phyloP scores from a whole-genome alignment of 2,329 filamentous ascomycete genomes.

The Simplicillium aogashimaense region DNA sequence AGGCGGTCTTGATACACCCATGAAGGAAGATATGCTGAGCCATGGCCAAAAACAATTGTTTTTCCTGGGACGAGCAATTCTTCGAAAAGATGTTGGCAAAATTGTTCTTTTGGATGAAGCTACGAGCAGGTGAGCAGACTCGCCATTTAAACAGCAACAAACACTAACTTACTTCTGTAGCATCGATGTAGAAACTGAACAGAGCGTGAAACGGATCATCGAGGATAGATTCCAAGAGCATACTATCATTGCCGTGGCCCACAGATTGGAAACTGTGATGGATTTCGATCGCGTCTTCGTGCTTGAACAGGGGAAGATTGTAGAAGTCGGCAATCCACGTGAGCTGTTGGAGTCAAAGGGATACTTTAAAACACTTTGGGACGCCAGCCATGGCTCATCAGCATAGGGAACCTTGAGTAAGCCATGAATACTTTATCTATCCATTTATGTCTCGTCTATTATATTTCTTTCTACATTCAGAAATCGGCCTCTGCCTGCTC shows the following conservation, averaged over 20 bases:
- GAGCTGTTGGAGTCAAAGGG: slow-evolving; percentile 10
- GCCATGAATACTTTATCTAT: slow-evolving; percentile 1
- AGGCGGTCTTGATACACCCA: slow-evolving; percentile 25
- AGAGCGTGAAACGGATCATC: slow-evolving; percentile 20
- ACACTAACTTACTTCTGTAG: slow-evolving; percentile 9
- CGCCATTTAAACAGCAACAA: not conserved
- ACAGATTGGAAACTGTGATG: slow-evolving; percentile 32
- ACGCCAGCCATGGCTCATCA: slow-evolving; percentile 14
- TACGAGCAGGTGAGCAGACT: slow-evolving; percentile 18
- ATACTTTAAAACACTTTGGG: slow-evolving; percentile 14
- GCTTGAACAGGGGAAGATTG: slow-evolving; percentile 15
- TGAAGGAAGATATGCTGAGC: slow-evolving; percentile 24
- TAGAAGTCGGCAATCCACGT: slow-evolving; percentile 15
- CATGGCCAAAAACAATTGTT: slow-evolving; percentile 42
- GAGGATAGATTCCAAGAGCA: slow-evolving; percentile 24
- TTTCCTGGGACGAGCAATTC: slow-evolving; percentile 34
- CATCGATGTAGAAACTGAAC: slow-evolving; percentile 22
- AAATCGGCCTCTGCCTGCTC: slow-evolving; percentile 37
- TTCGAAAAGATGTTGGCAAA: slow-evolving; percentile 23
- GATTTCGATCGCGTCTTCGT: slow-evolving; percentile 17
- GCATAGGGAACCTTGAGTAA: not conserved
- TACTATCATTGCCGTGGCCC: slow-evolving; percentile 40
- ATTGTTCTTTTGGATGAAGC: slow-evolving; percentile 36
- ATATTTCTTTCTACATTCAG: slow-evolving; percentile 37
- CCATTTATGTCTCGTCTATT: slow-evolving; percentile 9